Percentiles rank a stretch among this genome's conserved stretches.
These are phyloP conservation scores for Globisporangium nunn DNA, from an alignment of 352 stramenopile genomes.

Conservation along the genomic window DNA sequence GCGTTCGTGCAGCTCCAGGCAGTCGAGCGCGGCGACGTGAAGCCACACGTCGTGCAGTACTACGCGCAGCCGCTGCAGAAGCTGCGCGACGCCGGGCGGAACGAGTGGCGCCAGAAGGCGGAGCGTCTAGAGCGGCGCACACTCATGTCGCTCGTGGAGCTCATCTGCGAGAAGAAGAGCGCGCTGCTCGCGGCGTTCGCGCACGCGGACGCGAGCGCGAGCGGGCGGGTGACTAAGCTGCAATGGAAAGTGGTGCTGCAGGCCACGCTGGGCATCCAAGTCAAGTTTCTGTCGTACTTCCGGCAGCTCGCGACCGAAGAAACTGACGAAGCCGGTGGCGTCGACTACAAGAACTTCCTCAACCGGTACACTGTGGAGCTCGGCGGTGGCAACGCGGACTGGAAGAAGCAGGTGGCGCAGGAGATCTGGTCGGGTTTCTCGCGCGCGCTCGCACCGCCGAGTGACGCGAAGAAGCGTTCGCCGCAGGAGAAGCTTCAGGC, in stretches of 20 bases:
- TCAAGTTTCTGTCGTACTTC: conserved; percentile 69
- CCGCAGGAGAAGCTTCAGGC: conserved; percentile 55
- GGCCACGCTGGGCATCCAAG: conserved; percentile 50
- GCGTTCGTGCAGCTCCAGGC: conserved; percentile 67
- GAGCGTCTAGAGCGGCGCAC: conserved; percentile 58
- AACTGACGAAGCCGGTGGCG: conserved; percentile 20
- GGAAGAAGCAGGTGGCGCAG: conserved; percentile 55
- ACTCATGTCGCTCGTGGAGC: conserved; percentile 69
- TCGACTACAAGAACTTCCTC: conserved; percentile 74
- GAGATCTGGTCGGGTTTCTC: conserved; percentile 71
- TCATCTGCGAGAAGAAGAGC: conserved; percentile 79
- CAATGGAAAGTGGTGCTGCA: conserved; percentile 62
- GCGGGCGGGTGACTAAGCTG: conserved; percentile 49
- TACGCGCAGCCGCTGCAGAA: conserved; percentile 84
- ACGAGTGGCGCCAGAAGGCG: conserved; percentile 79
- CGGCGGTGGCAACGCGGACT: conserved; percentile 49
- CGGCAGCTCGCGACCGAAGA: conserved; percentile 44
- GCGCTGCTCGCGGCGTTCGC: conserved; percentile 42
- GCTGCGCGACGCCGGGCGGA: conserved; percentile 47
- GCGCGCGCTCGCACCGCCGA: conserved; percentile 27
- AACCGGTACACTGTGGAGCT: conserved; percentile 70
- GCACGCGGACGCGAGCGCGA: conserved; percentile 24
- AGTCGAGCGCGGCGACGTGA: conserved; percentile 66
- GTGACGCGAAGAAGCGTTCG: conserved; percentile 42
- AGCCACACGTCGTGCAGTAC: conserved; percentile 90